These are phyloP conservation scores for Hordeum pubiflorum DNA, from an alignment of 202 grass and related monocot genomes.

Conservation along the genomic window DNA sequence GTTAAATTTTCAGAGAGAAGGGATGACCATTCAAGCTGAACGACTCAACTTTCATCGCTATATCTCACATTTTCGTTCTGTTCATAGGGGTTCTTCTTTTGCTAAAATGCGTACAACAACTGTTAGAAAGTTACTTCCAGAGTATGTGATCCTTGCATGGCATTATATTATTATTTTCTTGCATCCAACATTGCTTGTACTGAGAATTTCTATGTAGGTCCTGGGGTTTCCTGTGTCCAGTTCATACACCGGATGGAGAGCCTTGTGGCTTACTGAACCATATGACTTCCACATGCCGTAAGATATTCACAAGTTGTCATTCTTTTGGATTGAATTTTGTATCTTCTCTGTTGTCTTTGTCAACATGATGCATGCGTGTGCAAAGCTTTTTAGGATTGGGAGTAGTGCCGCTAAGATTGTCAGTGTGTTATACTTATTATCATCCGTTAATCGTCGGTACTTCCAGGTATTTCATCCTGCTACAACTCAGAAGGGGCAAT, in stretches of 20 bases:
- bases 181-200: slow-evolving; percentile 10
- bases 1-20: slow-evolving; percentile 66
- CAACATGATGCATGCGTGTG: neutral
- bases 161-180: slow-evolving; percentile 24
- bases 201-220: slow-evolving; percentile 50
- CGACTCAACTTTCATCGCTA: slow-evolving; percentile 83
- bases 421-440: neutral
- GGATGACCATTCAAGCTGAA: slow-evolving; percentile 87
- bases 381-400: neutral
- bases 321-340: slow-evolving; percentile 6
- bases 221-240: slow-evolving; percentile 94
- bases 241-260: slow-evolving; percentile 91
- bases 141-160: slow-evolving; percentile 48
- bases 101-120: slow-evolving; percentile 90
- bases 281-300: slow-evolving; percentile 82
- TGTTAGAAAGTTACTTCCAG: slow-evolving; percentile 91
- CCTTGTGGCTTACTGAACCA: slow-evolving; percentile 97
- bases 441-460: slow-evolving; percentile 2
- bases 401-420: neutral
- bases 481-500: slow-evolving; percentile 64
- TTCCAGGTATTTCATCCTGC: slow-evolving; percentile 71
- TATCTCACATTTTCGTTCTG: slow-evolving; percentile 87
- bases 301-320: slow-evolving; percentile 31
- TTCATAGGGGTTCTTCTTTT: slow-evolving; percentile 94
- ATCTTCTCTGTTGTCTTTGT: slow-evolving; percentile 11